Evolutionary conservation across 2,329 filamentous ascomycete genomes (phyloP).

Genomic region (Amphichorda felina): DNA sequence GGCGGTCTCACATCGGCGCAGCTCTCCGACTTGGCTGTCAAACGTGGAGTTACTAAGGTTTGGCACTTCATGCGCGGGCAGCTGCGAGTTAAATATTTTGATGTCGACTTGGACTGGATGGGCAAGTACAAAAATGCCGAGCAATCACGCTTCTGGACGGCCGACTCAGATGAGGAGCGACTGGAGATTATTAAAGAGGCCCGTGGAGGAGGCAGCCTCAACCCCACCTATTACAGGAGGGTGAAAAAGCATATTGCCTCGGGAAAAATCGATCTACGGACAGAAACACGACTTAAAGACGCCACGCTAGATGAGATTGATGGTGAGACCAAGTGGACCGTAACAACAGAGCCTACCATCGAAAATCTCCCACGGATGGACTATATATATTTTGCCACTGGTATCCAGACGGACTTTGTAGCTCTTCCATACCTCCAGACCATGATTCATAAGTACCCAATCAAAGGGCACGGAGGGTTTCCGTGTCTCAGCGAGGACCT

Average conservation of each 20-base stretch:
- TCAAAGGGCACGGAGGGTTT: slow-evolving; percentile 51
- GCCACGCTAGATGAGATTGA: slow-evolving; percentile 31
- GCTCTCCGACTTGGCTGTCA: slow-evolving; percentile 54
- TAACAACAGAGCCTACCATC: slow-evolving; percentile 41
- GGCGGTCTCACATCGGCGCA: slow-evolving; percentile 70
- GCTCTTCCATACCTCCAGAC: slow-evolving; percentile 48
- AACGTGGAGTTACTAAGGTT: slow-evolving; percentile 53
- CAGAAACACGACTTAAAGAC: slow-evolving; percentile 41
- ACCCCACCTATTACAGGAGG: slow-evolving; percentile 51
- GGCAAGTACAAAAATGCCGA: slow-evolving; percentile 71
- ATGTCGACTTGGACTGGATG: slow-evolving; percentile 67
- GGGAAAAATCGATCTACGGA: slow-evolving; percentile 41
- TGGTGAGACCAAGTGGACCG: slow-evolving; percentile 18
- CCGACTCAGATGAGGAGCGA: slow-evolving; percentile 58
- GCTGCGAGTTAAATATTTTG: slow-evolving; percentile 60
- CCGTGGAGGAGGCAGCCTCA: slow-evolving; percentile 67
- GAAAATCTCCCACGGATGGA: slow-evolving; percentile 43
- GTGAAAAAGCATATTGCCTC: slow-evolving; percentile 45
- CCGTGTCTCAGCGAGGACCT: slow-evolving; percentile 67
- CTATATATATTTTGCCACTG: slow-evolving; percentile 68
- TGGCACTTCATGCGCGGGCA: slow-evolving; percentile 56
- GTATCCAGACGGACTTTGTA: slow-evolving; percentile 51
- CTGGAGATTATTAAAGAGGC: slow-evolving; percentile 54
- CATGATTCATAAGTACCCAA: slow-evolving; percentile 46
- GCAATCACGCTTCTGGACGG: slow-evolving; percentile 66